Conservation (phyloP, 768 basidiomycete genomes). For the Mrakia hoshinonis region DNA sequence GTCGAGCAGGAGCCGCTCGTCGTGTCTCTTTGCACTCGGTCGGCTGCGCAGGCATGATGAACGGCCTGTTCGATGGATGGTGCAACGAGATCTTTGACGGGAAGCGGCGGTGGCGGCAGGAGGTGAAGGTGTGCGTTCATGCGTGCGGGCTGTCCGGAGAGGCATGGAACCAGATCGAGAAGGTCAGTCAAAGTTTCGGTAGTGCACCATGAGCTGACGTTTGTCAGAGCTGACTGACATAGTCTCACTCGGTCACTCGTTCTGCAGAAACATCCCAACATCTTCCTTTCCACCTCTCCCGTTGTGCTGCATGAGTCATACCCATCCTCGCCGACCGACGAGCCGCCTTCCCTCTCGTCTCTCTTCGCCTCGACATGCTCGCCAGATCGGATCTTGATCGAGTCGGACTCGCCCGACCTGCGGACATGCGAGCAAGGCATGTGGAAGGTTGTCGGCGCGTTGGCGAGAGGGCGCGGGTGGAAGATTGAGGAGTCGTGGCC, state of each 20-base stretch:
- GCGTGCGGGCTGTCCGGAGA: conserved; percentile 77
- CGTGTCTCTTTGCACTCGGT: conserved; percentile 81
- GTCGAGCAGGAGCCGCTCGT: conserved; percentile 50
- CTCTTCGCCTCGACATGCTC: conserved; percentile 57
- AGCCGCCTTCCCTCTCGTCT: conserved; percentile 54
- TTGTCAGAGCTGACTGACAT: no score
- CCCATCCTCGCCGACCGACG: conserved; percentile 63
- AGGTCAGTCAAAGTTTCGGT: conserved; percentile 45
- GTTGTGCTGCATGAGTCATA: conserved; percentile 1
- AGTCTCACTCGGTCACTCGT: neutral
- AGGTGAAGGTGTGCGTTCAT: conserved; percentile 78
- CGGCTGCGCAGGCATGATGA: conserved; percentile 50
- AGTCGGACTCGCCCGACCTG: conserved; percentile 76
- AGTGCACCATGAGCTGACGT: no score
- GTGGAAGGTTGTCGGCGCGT: conserved; percentile 64
- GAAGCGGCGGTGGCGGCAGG: conserved; percentile 46
- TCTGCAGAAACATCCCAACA: conserved; percentile 58
- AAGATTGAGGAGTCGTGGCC: conserved; percentile 54
- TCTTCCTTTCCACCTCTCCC: conserved; percentile 72
- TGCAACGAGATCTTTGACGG: conserved; percentile 42
- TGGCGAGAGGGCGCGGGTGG: conserved; percentile 75
- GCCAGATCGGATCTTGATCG: conserved; percentile 63
- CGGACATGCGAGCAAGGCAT: conserved; percentile 52
- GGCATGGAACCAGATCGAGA: conserved; percentile 61
- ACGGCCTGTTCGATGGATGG: conserved; percentile 58